Evolutionary conservation across 352 stramenopile species (phyloP), one percentile per base, ranked within the genome.

Genomic region (Phytophthora agathidicida): DNA sequence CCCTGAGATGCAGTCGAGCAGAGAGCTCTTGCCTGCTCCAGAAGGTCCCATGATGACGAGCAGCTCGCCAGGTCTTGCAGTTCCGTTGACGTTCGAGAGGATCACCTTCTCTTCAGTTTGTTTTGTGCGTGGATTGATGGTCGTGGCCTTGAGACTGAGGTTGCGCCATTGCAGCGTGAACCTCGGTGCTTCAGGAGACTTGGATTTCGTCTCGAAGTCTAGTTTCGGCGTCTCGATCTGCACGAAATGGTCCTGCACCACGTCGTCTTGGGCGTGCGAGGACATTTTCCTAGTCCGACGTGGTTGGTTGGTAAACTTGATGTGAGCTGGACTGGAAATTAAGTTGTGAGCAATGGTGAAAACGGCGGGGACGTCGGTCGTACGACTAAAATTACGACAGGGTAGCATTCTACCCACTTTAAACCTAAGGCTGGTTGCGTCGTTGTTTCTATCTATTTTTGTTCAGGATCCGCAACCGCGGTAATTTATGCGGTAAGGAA

Each of bases 1-100:
- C 9, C 94, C 73, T 0, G 94, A 89, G 41, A 99, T 52, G 51
- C 53, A 93, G 78, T 98, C 88, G 14, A 97, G 81, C 7, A 98
- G 77, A 1, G 94, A 97, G 6, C 85, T 96, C 60, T 98, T 98
- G 9, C 91, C 90, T 43, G 83, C 82, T 32, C 83, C 79, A 0
- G 64, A 80, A 8, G 74, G 75, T 2, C 83, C 83, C 70, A 89
- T 87, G 49, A 93, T 58, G 5, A 75, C 79, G 26, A 88, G 31
- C 3, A 90, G 59, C 37, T 78, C 59, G 14, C 82, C 82, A 19
- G 79, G 77, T 11, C 39, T 35, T 1, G 75, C 76, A 27, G 68
- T 32, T 1, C 77, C 82, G 17, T 55, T 73, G 38, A 86, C 65
- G 30, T 72, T 44, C n/a, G 71, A 51, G 7, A 93, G 52, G 47